Evolutionary conservation across 2,329 filamentous ascomycete genomes (phyloP).

Genomic region (Aureobasidium sp.): DNA sequence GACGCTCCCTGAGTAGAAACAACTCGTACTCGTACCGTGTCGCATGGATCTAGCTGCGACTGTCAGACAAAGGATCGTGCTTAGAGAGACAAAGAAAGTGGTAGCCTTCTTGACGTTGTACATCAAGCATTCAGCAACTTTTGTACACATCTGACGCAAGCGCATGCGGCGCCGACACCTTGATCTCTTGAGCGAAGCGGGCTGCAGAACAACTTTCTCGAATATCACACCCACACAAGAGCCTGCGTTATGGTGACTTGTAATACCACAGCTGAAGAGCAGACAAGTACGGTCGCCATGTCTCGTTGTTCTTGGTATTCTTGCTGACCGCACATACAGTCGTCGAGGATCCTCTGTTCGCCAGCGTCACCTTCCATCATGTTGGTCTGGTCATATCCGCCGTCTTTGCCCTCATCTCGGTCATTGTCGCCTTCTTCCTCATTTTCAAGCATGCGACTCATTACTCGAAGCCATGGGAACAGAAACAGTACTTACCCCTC

Average conservation of each 20-base stretch:
- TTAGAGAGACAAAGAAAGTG: not conserved
- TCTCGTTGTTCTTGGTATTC: not conserved
- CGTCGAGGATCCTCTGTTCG: constrained; percentile 44
- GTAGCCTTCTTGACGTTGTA: not conserved
- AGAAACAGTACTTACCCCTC: constrained; percentile 45
- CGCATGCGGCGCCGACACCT: constrained; percentile 6
- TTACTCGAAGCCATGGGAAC: constrained; percentile 53
- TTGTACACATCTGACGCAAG: not conserved
- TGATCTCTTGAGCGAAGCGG: not conserved
- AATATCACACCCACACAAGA: not conserved
- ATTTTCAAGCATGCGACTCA: constrained; percentile 53
- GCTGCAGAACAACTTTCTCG: not conserved
- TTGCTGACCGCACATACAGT: constrained; percentile 26
- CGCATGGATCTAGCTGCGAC: not conserved
- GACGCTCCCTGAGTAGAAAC: not conserved
- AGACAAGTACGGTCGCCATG: constrained; percentile 31
- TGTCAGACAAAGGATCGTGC: not conserved
- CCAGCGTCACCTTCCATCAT: constrained; percentile 48
- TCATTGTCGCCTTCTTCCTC: constrained; percentile 45
- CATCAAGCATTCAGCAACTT: not conserved
- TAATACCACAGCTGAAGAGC: constrained; percentile 44
- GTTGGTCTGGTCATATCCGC: constrained; percentile 49
- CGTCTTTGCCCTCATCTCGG: constrained; percentile 46
- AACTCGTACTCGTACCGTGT: not conserved
- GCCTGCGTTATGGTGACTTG: constrained; percentile 29